These are phyloP conservation scores for Entelexis paramagnoliae DNA, from an alignment of 1,139 yeast genomes.

Conservation along the genomic window DNA sequence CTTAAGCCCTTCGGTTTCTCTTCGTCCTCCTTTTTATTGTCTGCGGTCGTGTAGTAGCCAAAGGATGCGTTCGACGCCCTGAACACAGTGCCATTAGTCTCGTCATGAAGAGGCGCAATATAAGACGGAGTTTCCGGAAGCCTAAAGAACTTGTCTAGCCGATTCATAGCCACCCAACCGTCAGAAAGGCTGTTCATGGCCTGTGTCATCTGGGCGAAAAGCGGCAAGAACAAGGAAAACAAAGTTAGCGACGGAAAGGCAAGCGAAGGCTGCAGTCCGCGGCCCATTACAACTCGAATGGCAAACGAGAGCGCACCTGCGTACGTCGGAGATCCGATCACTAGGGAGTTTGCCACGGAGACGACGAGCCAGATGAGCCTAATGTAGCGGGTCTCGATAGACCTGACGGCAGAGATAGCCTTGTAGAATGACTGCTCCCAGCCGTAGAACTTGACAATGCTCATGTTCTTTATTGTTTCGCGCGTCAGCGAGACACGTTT, in stretches of 20 bases:
- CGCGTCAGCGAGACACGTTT: constrained; percentile 48
- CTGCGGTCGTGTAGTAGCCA: background rate
- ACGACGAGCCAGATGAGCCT: constrained; percentile 33
- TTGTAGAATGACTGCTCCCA: constrained; percentile 57
- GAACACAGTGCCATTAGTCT: background rate
- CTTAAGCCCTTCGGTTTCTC: background rate
- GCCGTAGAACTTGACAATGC: constrained; percentile 58
- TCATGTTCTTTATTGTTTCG: constrained; percentile 53
- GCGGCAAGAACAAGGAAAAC: constrained; percentile 62
- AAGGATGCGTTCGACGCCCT: background rate
- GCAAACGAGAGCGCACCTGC: constrained; percentile 67
- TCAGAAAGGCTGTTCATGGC: constrained; percentile 51
- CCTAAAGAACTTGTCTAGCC: constrained; percentile 47
- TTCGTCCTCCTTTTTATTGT: background rate
- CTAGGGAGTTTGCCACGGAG: constrained; percentile 46
- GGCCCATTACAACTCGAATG: constrained; percentile 45
- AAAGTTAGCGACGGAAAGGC: constrained; percentile 72
- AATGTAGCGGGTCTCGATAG: constrained; percentile 34
- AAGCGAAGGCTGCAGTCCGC: constrained; percentile 48
- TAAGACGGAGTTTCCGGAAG: constrained; percentile 33
- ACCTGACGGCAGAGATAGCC: constrained; percentile 39
- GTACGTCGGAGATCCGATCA: constrained; percentile 52
- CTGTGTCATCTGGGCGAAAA: constrained; percentile 49
- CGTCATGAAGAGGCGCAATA: constrained; percentile 18
- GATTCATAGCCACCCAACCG: constrained; percentile 49